Base-by-base conservation (phyloP, 371 early-diverging fungal genomes). In the Rhizopus stolonifer region DNA sequence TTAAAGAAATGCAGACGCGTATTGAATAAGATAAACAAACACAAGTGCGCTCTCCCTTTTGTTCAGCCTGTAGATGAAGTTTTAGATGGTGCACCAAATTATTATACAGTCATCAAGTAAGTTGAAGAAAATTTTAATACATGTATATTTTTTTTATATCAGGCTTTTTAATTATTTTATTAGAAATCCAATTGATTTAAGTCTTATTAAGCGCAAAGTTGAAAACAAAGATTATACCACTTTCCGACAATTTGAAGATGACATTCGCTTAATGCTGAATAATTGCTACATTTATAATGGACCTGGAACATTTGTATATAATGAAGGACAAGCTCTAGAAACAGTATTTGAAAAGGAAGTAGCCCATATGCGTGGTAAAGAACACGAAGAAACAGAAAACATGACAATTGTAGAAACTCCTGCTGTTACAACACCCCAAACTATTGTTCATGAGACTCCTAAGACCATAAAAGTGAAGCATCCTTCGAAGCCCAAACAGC, bases 131-230 rank as follows among this genome's bases (percentile, higher is more conserved):
- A 23, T 25, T 19, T 15, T 46, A 10, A 24, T 33, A 25, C n/a
- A 18, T 26, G 13, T 15, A 32, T n/a, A 17, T n/a, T 1, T 19
- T 39, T 15, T 11, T 8, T n/a, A 13, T 19, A 17, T 29, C 31
- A 29, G 31, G 4, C 31, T 29, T 29, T 10, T 29, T 29, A 29
- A 4, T 10, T 29, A 10, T 33, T 19, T 52, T 38, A 11, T 47
- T 39, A 94, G 88, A 60, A 65, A 86, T 52, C 99, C 99, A 10
- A 99, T 99, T 97, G 99, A 99, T 64, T 55, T 97, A 23, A 77
- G 85, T 19, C 96, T 95, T 7, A 86, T 98, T 34, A 83, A 82
- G 55, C 69, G 72, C 33, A 93, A 89, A 49, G 67, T 99, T 7
- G 95, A 93, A 17, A 39, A 39, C 4, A 65, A 67, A 25, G 47